These are phyloP conservation scores for Monosporascus sp. DNA, from an alignment of 2,329 filamentous ascomycete genomes.

Conservation along the genomic window DNA sequence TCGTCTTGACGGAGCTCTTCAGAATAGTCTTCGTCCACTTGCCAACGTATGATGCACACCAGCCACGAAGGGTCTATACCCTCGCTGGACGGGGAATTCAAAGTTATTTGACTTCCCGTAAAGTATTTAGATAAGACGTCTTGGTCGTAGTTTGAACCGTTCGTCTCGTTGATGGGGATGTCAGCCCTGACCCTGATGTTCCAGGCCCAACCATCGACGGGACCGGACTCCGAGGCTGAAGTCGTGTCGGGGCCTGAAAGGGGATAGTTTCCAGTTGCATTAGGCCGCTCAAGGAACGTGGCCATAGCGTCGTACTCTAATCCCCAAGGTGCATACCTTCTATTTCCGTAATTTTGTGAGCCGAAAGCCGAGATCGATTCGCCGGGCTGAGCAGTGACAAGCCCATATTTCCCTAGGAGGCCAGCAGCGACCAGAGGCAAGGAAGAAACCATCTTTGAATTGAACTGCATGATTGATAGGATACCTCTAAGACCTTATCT, in stretches of 20 bases:
- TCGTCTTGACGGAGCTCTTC: conserved; percentile 3
- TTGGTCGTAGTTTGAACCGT: background rate
- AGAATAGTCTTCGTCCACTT: background rate
- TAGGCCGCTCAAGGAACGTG: background rate
- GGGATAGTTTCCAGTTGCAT: conserved; percentile 1
- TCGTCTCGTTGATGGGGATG: conserved; percentile 1
- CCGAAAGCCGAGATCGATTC: too few relatives aligned
- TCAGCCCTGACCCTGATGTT: conserved; percentile 1
- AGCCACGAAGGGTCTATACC: background rate
- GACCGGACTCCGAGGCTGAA: background rate
- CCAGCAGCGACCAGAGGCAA: too few relatives aligned
- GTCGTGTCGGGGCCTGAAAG: conserved; percentile 2
- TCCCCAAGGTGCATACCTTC: background rate
- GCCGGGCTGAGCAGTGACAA: background rate
- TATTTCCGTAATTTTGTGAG: background rate
- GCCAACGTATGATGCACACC: conserved; percentile 1
- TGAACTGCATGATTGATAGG: too few relatives aligned
- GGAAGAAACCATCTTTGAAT: too few relatives aligned
- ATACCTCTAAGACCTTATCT: too few relatives aligned
- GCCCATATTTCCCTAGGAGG: background rate
- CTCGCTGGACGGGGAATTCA: background rate
- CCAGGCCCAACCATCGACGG: conserved; percentile 2
- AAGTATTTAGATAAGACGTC: background rate
- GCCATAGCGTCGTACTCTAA: background rate
- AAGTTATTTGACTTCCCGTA: conserved; percentile 1